phyloP scores from a whole-genome alignment of 208 protist species.

The Trypanosoma scelopori region DNA sequence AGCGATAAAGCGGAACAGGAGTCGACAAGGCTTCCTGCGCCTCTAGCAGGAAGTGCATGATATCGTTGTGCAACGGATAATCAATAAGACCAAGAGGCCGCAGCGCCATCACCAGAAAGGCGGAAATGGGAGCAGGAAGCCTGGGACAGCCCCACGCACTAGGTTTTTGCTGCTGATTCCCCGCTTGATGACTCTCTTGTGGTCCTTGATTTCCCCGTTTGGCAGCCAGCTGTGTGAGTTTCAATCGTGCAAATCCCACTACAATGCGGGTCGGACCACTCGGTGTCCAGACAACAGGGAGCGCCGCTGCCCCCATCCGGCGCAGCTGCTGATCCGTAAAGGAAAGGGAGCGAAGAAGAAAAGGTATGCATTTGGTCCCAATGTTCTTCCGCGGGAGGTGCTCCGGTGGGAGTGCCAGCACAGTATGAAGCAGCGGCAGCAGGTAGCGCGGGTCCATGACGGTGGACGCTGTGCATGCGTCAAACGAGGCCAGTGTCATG shows the following conservation, averaged over 20 bases:
- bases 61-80: conserved; percentile 73
- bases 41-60: conserved; percentile 66
- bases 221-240: conserved; percentile 52
- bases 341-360: conserved; percentile 73
- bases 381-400: conserved; percentile 38
- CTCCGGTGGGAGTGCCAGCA: conserved; percentile 49
- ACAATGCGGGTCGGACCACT: conserved; percentile 58
- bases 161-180: not conserved
- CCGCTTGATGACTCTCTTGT: conserved; percentile 6
- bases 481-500: conserved; percentile 42
- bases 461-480: conserved; percentile 23
- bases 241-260: conserved; percentile 69
- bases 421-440: conserved; percentile 76
- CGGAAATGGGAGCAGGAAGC: conserved; percentile 67
- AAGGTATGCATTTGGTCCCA: conserved; percentile 51
- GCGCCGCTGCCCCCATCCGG: conserved; percentile 40
- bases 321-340: conserved; percentile 58
- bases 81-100: conserved; percentile 47
- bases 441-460: conserved; percentile 82
- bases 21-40: conserved; percentile 42
- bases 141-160: conserved; percentile 38
- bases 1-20: conserved; percentile 62
- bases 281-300: conserved; percentile 51
- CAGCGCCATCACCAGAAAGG: conserved; percentile 61
- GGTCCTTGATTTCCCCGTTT: conserved; percentile 20